These are phyloP conservation scores for Fraxinus latifolia DNA, from an alignment of 305 asterid genomes.

Conservation along the genomic window DNA sequence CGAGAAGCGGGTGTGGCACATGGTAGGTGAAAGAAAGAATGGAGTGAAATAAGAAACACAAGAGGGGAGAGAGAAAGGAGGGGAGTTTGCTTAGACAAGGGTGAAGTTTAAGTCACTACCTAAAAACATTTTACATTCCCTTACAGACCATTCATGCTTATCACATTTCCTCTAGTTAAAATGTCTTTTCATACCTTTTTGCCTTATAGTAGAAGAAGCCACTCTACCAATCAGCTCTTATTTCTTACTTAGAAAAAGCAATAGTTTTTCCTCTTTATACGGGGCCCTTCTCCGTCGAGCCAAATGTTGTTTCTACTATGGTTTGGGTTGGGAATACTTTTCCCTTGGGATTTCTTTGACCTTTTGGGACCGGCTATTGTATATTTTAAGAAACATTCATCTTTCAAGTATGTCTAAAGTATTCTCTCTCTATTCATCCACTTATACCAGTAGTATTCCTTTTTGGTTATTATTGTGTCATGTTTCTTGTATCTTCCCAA, in stretches of 20 bases:
- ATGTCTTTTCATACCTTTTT: slow-evolving; percentile 48
- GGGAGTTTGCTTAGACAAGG: slow-evolving; percentile 74
- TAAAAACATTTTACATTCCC: slow-evolving; percentile 33
- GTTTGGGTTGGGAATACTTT: neutral
- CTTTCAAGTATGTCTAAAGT: slow-evolving; percentile 32
- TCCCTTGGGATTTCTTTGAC: slow-evolving; percentile 5
- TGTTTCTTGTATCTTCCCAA: neutral
- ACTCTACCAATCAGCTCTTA: slow-evolving; percentile 44
- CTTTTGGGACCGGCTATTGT: slow-evolving; percentile 6
- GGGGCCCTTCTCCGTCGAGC: slow-evolving; percentile 26
- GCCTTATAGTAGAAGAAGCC: slow-evolving; percentile 51
- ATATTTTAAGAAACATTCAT: slow-evolving; percentile 24
- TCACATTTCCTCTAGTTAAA: slow-evolving; percentile 49
- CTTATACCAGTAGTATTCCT: slow-evolving; percentile 15
- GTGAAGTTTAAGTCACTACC: slow-evolving; percentile 66
- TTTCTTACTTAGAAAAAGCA: slow-evolving; percentile 13
- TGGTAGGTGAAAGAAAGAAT: slow-evolving; percentile 37
- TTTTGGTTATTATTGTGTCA: slow-evolving; percentile 10
- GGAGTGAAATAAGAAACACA: slow-evolving; percentile 32
- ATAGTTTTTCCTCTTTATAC: neutral
- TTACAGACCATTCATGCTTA: slow-evolving; percentile 49
- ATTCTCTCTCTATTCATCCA: slow-evolving; percentile 33
- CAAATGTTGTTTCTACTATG: slow-evolving; percentile 14
- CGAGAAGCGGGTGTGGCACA: slow-evolving; percentile 49
- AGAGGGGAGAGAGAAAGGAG: slow-evolving; percentile 28